Base-by-base conservation (phyloP, 225 moss, liverwort and hornwort species). In the Lunularia cruciata region DNA sequence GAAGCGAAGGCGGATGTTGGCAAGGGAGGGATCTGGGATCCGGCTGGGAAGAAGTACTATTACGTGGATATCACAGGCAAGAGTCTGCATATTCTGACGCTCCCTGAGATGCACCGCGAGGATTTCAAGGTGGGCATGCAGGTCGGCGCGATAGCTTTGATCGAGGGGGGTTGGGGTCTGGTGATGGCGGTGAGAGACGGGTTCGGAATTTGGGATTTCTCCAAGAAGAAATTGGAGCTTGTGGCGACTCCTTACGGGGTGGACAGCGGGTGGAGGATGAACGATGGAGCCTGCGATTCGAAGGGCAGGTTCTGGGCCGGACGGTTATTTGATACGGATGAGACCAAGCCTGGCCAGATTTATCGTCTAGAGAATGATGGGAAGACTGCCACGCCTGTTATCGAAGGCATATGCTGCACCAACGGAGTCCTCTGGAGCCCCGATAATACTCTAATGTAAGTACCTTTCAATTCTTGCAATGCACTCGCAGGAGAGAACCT, bases 21-120 rank as follows among this genome's bases (percentile, higher is more conserved):
- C 15, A 93, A 93, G 83, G 84, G 81, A 0, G 93, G 93, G 37
- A 93, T 90, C 36, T 93, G 93, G 93, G 93, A 93, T 65, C 93
- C 90, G 2, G 20, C 82, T 23, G 26, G 77, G 8, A 39, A 78
- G 3, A 79, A 76, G 47, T 94, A 89, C 28, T 91, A 86, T 68
- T 94, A 89, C 67, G 74, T 86, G 0, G 90, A 94, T 55, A 81
- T 81, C 7, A 70, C 70, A 5, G 52, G 64, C 33, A 66, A 60
- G 60, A 64, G 57, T 7, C 52, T 81, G 20, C 81, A 81, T 38
- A 70, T 73, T 73, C 63, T 81, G 22, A 49, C 57, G 15, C 35
- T 67, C 8, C 38, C 79, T 8, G 72, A 72, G 22, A 62, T 72
- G 22, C 28, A 69, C 47, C 51, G 69, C 27, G 75, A 79, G 60